Base-by-base conservation (phyloP, 106 monocot genomes). In the Allium cepa region DNA sequence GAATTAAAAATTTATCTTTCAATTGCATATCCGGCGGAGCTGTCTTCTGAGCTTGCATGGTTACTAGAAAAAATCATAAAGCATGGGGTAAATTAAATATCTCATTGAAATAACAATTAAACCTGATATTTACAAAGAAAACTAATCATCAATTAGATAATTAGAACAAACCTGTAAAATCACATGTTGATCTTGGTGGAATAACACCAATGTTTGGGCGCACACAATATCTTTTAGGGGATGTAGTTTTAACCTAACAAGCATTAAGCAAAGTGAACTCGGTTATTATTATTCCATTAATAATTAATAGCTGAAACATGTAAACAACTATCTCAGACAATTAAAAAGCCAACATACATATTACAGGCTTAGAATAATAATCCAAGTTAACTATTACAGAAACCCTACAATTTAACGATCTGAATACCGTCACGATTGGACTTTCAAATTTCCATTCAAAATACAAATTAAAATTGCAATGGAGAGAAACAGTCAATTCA, bases 1-100 rank as follows among this genome's bases (percentile, higher is more conserved):
- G 96, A 74, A 97, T 76, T 27, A 97, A 82, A 58, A 97, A 97
- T 57, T 89, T 97, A 63, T 97, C 96, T 79, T 80, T 94, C 68
- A 87, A 79, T 74, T 90, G 90, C 90, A 94, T 79, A 75, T 94
- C 87, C 62, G 80, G 74, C 65, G 96, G 92, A 56, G 82, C 79
- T 61, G 66, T 63, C 65, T 59, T 77, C 60, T 82, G 88, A 63
- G 83, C 83, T 97, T 92, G 92, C 92, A 97, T 87, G 36, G 88
- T 97, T 47, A 97, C 96, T 97, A 53, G 50, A 71, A 3, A 56
- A n/a, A 56, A 56, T 3, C 53, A 45, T 36, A 18, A 68, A n/a
- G 0, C 14, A 26, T 46, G 26, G 53, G n/a, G 8, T 7, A n/a
- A 56, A 64, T n/a, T 49, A 64, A 64, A 16, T 36, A 36, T 36